A percentile compares a stretch with the other conserved stretches of the same genome.
These are phyloP conservation scores for Globisporangium takayamanum DNA, from an alignment of 352 stramenopile genomes.

Conservation along the genomic window DNA sequence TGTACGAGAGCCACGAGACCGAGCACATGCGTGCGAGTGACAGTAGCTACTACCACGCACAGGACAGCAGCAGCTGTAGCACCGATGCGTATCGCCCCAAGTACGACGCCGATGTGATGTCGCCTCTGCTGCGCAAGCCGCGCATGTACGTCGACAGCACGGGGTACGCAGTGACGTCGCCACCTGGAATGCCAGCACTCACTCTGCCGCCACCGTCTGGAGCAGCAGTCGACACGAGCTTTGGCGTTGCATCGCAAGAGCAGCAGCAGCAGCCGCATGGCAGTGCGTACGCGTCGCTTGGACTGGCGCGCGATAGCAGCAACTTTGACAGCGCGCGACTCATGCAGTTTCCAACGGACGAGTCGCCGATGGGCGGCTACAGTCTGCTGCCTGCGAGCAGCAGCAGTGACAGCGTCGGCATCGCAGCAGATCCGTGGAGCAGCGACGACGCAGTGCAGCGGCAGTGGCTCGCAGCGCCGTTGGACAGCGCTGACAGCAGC, in stretches of 20 bases:
- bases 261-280: background rate
- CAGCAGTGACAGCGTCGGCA: background rate
- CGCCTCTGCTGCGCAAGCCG: conserved; percentile 15
- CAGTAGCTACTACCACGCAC: conserved; percentile 2
- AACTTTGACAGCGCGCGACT: too few species aligned
- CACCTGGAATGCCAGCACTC: background rate
- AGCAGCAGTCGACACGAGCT: too few species aligned
- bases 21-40: background rate
- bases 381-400: too few species aligned
- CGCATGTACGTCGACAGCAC: conserved; percentile 1
- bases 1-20: too few species aligned
- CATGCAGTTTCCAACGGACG: background rate
- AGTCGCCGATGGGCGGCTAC: conserved; percentile 1
- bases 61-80: conserved; percentile 1
- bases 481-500: background rate
- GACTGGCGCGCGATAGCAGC: too few species aligned
- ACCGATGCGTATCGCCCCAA: conserved; percentile 10
- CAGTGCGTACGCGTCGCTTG: background rate
- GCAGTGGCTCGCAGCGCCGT: conserved; percentile 5
- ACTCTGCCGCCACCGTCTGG: background rate
- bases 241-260: too few species aligned
- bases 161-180: background rate
- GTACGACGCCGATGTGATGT: conserved; percentile 9
- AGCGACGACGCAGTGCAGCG: conserved; percentile 2
- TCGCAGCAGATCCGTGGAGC: conserved; percentile 1